A percentile compares a stretch with the other conserved stretches of the same genome.
Conservation (phyloP, 495 filamentous ascomycete species). For the Aspergillus leporis region DNA sequence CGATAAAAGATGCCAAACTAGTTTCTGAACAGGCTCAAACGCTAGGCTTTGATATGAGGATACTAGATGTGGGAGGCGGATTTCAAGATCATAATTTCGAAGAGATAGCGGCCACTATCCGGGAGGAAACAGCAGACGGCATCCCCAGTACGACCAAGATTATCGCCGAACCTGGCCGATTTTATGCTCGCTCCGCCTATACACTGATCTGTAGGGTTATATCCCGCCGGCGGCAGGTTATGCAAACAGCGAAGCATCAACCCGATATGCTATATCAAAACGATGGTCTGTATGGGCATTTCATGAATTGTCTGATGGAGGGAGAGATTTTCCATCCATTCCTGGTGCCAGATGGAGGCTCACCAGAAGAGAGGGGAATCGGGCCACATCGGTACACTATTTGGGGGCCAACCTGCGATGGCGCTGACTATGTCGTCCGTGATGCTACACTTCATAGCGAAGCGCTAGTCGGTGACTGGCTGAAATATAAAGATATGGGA, state of each 20-base stretch:
- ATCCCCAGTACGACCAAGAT: constrained; percentile 22
- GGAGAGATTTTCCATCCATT: constrained; percentile 16
- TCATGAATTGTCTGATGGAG: constrained; percentile 34
- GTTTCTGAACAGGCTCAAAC: constrained; percentile 24
- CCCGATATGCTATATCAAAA: constrained; percentile 40
- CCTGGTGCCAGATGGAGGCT: neutral
- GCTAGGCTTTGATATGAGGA: constrained; percentile 13
- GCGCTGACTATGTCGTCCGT: constrained; percentile 27
- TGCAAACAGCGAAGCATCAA: constrained; percentile 12
- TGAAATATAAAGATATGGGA: constrained; percentile 37
- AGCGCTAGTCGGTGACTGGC: constrained; percentile 35
- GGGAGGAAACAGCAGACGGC: constrained; percentile 12
- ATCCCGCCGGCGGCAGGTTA: constrained; percentile 25
- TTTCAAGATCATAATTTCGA: constrained; percentile 32
- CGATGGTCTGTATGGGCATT: constrained; percentile 38
- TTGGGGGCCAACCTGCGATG: constrained; percentile 41
- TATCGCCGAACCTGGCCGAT: constrained; percentile 38
- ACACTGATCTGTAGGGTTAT: constrained; percentile 36
- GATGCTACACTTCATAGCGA: constrained; percentile 22
- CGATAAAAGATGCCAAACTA: constrained; percentile 24
- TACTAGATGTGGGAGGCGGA: constrained; percentile 36
- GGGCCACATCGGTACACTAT: constrained; percentile 24
- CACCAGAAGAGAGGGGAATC: neutral
- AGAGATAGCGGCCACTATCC: constrained; percentile 16
- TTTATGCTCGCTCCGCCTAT: constrained; percentile 29